A percentile compares a stretch with the other conserved stretches of the same genome.
phyloP scores from a whole-genome alignment of 176 grass and related monocot genomes.

The Thinopyrum elongatum region DNA sequence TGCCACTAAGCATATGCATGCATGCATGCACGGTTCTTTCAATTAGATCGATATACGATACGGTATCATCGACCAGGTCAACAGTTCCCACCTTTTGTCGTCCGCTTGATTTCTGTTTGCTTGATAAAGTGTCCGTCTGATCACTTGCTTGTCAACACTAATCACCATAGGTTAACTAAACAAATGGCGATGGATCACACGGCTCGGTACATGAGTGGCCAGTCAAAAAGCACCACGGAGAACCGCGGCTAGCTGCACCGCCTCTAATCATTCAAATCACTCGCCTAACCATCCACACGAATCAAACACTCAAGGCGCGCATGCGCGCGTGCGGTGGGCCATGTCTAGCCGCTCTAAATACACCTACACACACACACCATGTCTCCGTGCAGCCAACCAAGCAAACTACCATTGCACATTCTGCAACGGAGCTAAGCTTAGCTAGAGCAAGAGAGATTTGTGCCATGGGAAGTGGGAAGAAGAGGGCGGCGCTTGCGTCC shows the following conservation, averaged over 20 bases:
- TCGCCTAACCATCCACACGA: conserved; percentile 28
- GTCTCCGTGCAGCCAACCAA: conserved; percentile 24
- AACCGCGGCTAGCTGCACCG: neutral
- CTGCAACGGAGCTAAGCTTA: neutral
- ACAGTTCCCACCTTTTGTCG: neutral
- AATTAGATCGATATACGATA: neutral
- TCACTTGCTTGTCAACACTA: conserved; percentile 12
- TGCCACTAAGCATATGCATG: neutral
- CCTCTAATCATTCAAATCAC: conserved; percentile 36
- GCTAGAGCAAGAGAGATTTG: neutral
- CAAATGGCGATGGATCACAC: conserved; percentile 18
- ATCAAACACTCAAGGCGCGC: neutral
- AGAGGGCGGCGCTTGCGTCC: conserved; percentile 22
- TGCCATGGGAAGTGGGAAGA: conserved; percentile 33
- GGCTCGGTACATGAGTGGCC: conserved; percentile 17
- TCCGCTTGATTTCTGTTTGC: neutral
- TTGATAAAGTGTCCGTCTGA: neutral
- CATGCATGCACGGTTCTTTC: neutral
- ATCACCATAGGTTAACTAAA: neutral
- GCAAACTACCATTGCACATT: neutral
- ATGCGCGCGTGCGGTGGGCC: too few species aligned
- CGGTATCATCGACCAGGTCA: neutral
- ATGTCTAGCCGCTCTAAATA: conserved; percentile 29
- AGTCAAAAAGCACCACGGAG: conserved; percentile 27
- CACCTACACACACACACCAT: neutral